Base-by-base conservation (phyloP, 768 basidiomycete genomes). In the Boletus pseudo-olivaceus region DNA sequence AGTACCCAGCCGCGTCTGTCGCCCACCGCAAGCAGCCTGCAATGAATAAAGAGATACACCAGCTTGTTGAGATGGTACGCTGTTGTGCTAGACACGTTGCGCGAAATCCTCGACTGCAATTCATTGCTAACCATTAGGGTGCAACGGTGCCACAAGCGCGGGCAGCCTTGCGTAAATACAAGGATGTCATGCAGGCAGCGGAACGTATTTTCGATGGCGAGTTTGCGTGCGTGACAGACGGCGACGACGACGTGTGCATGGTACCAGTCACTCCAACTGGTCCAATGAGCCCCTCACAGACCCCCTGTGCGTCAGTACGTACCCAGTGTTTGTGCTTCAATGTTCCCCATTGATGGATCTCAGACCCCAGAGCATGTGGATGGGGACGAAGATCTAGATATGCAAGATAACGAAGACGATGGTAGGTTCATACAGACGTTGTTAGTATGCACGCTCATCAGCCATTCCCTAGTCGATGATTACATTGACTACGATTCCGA, bases 121-220 rank as follows among this genome's bases (percentile, higher is more conserved):
- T 53, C 40, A 39, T 42, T 45, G 39, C 23, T 30, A 15, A 54
- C 20, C 14, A 51, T 37, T 54, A 95, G 94, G 94, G 94, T 61
- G 92, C 92, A 30, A 90, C 88, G 0, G 67, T 73, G 11, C 82
- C 84, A 12, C 90, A 94, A 73, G 94, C 95, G 38, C 82, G 82
- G 61, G 90, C 88, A 30, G 94, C 94, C 17, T 72, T 97, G 65
- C 81, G 78, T 57, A 83, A 85, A 63, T 81, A 88, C 67, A 89
- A 84, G 57, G 93, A 98, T 77, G 92, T 94, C 34, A 91, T 92
- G 89, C 79, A 90, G 65, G 94, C 94, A 14, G 93, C 93, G 3
- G 93, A 93, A 68, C 79, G 79, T 43, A 83, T 92, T 55, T 89
- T 92, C 56, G 86, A 89, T 57, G 94, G 94, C 12, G 83, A 87